A percentile compares a stretch with the other conserved stretches of the same genome.
Conservation (phyloP, 2,329 filamentous ascomycete genomes). For the Raffaelea arxii region DNA sequence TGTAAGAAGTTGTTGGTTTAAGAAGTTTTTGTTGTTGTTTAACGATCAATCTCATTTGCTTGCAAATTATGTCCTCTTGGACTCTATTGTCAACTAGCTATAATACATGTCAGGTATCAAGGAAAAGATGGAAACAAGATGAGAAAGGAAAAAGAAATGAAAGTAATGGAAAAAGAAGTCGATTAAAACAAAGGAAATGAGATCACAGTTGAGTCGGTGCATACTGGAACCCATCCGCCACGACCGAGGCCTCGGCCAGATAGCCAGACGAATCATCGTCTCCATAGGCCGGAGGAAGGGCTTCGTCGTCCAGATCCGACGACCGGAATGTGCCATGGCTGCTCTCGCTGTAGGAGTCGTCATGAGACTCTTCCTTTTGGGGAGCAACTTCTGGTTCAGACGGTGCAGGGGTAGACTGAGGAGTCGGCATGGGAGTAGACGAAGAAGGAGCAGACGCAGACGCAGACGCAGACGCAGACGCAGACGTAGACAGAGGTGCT, state of each 20-base stretch:
- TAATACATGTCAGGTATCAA: too few species aligned
- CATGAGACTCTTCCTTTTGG: neutral
- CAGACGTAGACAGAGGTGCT: neutral
- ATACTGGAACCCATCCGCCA: slow-evolving; percentile 34
- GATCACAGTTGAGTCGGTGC: too few species aligned
- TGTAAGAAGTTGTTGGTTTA: too few species aligned
- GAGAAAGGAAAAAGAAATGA: neutral
- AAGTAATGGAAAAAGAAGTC: neutral
- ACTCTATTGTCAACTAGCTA: too few species aligned
- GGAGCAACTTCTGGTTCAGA: neutral
- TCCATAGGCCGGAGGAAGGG: slow-evolving; percentile 34
- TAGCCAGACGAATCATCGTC: slow-evolving; percentile 12
- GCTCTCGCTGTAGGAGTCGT: neutral
- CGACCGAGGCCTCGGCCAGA: slow-evolving; percentile 21
- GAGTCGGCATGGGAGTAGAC: neutral
- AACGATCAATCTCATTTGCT: too few species aligned
- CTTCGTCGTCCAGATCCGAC: slow-evolving; percentile 21
- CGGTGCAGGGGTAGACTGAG: neutral
- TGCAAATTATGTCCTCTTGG: too few species aligned
- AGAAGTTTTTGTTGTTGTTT: too few species aligned
- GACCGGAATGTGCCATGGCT: neutral
- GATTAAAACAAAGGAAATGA: neutral
- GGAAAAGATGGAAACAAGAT: too few species aligned
- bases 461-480: too few species aligned
- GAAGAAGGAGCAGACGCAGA: neutral